phyloP scores from a whole-genome alignment of 371 early-diverging fungal species.

The Actinomortierella wolfii region DNA sequence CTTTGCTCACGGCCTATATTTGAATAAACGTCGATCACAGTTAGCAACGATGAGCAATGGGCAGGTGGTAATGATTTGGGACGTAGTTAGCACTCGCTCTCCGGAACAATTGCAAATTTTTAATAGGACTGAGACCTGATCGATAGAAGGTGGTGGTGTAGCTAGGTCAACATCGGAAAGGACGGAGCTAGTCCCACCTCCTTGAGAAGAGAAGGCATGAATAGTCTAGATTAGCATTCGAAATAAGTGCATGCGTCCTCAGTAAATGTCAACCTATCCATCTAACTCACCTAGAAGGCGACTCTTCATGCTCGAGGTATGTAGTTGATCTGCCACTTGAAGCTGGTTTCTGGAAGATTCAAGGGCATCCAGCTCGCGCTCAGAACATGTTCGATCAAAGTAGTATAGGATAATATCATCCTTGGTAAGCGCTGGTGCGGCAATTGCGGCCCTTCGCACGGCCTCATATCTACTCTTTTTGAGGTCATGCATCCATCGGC shows the following conservation, averaged over 20 bases:
- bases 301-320: constrained; percentile 12
- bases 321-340: constrained; percentile 16
- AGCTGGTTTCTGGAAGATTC: constrained; percentile 26
- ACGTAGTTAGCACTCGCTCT: background rate
- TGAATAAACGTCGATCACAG: background rate
- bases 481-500: constrained; percentile 16
- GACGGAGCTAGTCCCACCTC: constrained; percentile 9
- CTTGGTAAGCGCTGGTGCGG: constrained; percentile 13
- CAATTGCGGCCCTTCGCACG: constrained; percentile 16
- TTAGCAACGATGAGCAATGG: background rate
- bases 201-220: constrained; percentile 5
- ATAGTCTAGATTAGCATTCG: constrained; percentile 12
- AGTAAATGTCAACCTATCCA: constrained; percentile 11
- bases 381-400: constrained; percentile 15
- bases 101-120: background rate
- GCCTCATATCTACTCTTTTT: constrained; percentile 14
- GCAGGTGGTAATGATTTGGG: constrained; percentile 1
- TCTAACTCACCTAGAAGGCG: constrained; percentile 13
- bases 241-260: constrained; percentile 11
- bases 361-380: constrained; percentile 22
- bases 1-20: constrained; percentile 2
- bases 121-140: constrained; percentile 1
- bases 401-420: constrained; percentile 22
- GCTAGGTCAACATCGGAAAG: background rate
- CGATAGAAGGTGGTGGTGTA: background rate